phyloP scores from a whole-genome alignment of 176 grass and related monocot species.

The Bonia amplexicaulis region DNA sequence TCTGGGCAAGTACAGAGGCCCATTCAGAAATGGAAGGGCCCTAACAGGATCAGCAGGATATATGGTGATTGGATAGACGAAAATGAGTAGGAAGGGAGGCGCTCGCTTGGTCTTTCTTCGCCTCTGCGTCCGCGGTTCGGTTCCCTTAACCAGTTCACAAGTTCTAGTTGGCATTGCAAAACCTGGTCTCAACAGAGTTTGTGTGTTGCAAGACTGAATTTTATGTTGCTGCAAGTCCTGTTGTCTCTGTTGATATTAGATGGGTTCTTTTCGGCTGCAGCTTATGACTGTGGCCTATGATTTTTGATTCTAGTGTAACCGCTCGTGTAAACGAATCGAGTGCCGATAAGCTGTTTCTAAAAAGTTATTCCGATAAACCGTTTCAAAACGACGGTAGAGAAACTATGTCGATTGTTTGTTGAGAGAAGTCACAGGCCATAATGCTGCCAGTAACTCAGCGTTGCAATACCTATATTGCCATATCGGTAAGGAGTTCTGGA shows the following conservation, averaged over 20 bases:
- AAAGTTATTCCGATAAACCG: too few species aligned
- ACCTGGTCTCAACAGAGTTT: not conserved
- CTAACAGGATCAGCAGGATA: conserved; percentile 92
- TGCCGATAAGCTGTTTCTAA: too few species aligned
- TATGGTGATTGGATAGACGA: conserved; percentile 96
- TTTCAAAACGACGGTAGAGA: too few species aligned
- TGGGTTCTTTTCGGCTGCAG: too few species aligned
- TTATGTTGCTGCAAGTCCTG: not conserved
- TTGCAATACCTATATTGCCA: conserved; percentile 6
- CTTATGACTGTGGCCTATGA: too few species aligned
- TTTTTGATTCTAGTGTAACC: too few species aligned
- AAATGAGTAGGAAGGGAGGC: conserved; percentile 47
- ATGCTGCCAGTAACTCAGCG: not conserved
- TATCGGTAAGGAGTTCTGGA: not conserved
- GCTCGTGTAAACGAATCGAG: too few species aligned
- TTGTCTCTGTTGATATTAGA: not conserved
- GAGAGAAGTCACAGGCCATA: too few species aligned
- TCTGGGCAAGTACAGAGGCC: conserved; percentile 65
- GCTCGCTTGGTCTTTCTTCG: not conserved
- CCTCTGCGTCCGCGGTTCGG: not conserved
- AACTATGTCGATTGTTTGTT: too few species aligned
- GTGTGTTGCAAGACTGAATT: not conserved
- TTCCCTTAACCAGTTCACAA: not conserved
- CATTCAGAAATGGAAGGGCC: conserved; percentile 94
- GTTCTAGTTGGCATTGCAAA: conserved; percentile 27